Evolutionary conservation across 23 red algal genomes (phyloP), one percentile per base, ranked within the genome.

Genomic region (Pyropia yezoensis): DNA sequence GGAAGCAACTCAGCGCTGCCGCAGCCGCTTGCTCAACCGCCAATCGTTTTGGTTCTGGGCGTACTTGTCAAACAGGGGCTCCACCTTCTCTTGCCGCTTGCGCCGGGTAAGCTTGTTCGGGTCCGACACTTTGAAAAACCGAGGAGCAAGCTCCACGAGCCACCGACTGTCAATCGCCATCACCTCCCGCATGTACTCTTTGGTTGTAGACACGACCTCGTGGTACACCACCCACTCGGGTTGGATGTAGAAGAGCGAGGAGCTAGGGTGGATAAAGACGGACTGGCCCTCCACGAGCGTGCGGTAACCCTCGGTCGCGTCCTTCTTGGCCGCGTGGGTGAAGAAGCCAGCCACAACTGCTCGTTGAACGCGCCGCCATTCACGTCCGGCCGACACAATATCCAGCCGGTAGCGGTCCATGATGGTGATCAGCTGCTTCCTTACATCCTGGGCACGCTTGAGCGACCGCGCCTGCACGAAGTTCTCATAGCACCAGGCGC

Each of bases 171-270:
- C 86, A 63, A 98, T 81, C 27, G 76, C 85, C 67, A 98, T 70
- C 15, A 84, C 85, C 59, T 89, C 85, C 28, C 94, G 70, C 81
- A 98, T 89, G 75, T 98, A 98, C 75, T 87, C 84, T 49, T 90
- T 91, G 19, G 80, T 89, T 18, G 94, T 98, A 29, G 87, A 65
- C 18, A 98, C 86, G 33, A 98, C 72, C 58, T 98, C 94, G 56
- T 89, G 79, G 83, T 90, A 98, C 25, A 90, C 83, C 50, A 91
- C 73, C 94, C 78, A 90, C 58, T 89, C 84, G 4, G 94, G 94
- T 39, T 85, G 85, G 15, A 70, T 69, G 59, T 90, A 75, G 55
- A 90, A 90, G 21, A 98, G 59, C 2, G 85, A 91, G 2, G 84
- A 90, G 18, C 86, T 87, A 9, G 94, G 94, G 61, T 98, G 94